These are phyloP conservation scores for Nepenthes alata DNA, from an alignment of 179 eudicot genomes.

Conservation along the genomic window DNA sequence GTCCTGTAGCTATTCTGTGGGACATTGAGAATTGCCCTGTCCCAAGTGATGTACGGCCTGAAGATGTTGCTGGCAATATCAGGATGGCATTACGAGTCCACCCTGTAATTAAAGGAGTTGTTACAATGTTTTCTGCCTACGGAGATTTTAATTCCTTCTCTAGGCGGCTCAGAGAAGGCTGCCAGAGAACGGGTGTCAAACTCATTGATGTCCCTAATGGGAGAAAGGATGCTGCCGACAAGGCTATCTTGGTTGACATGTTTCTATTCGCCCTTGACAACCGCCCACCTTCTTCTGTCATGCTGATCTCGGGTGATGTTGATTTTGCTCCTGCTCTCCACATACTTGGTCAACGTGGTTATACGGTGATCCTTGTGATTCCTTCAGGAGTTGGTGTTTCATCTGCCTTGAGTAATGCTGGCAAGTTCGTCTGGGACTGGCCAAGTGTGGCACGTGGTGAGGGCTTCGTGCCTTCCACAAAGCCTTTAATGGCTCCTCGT, in stretches of 20 bases:
- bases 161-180: constrained; percentile 80
- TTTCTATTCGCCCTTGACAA: constrained; percentile 96
- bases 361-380: constrained; percentile 72
- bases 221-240: constrained; percentile 94
- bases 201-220: constrained; percentile 93
- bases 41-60: constrained; percentile 87
- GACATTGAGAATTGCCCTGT: constrained; percentile 98
- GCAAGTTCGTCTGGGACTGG: constrained; percentile 97
- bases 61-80: constrained; percentile 86
- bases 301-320: constrained; percentile 94
- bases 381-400: constrained; percentile 77
- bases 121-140: constrained; percentile 76
- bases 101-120: constrained; percentile 73
- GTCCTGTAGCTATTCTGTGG: constrained; percentile 90
- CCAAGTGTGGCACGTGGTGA: constrained; percentile 89
- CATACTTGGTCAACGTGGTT: constrained; percentile 92
- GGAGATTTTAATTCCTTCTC: constrained; percentile 94
- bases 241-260: constrained; percentile 96
- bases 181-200: constrained; percentile 92
- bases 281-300: constrained; percentile 77
- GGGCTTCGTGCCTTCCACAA: constrained; percentile 58
- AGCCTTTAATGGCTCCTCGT: constrained; percentile 20
- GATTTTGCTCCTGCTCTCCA: constrained; percentile 95
- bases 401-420: constrained; percentile 84
- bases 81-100: constrained; percentile 84